Base-by-base conservation (phyloP, 2,329 filamentous ascomycete genomes). In the Mycosphaerella arachidis region DNA sequence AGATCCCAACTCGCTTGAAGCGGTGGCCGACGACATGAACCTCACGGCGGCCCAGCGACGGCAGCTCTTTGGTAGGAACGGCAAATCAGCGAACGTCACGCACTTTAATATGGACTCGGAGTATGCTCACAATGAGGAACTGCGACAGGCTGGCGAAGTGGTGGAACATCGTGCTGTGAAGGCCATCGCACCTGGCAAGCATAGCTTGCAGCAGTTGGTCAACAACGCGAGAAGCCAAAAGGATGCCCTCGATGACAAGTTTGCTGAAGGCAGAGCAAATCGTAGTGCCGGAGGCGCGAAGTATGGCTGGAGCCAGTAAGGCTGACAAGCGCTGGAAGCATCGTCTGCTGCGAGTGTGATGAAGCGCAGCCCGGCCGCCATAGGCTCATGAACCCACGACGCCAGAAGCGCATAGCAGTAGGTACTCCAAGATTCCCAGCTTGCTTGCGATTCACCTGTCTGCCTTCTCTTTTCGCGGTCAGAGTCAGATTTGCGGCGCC, bases 51-150 rank as follows among this genome's bases (percentile, higher is more conserved):
- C 89, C 0, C 87, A 91, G 65, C 83, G 87, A 45, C 87, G 93
- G 46, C 92, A 95, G 71, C 84, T 97, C 3, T 93, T 97, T 71
- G 93, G 93, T 1, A 88, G 92, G 5, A 66, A 69, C 48, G 69
- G 74, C 65, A 66, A 73, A 35, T 75, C 75, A 57, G 64, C 78
- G 7, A 86, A 84, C 48, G 82, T 96, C 40, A 82, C 92, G 64
- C 92, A 89, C 70, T 96, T 97, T 82, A 91, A 96, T 76, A 92
- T 91, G 65, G 91, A 95, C 72, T 78, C 81, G 59, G 92, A 97
- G 77, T 97, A 97, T 74, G 84, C 83, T 27, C 85, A 89, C 69
- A 97, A 97, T 74, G 90, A 96, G 76, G 81, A 82, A 66, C 72
- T 95, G 24, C 84, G 91, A 10, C 84, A 86, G 18, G 78, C 84